A percentile compares a stretch with the other conserved stretches of the same genome.
Evolutionary conservation across 306 rosid genomes (phyloP).

Genomic region (Vicia sativa): DNA sequence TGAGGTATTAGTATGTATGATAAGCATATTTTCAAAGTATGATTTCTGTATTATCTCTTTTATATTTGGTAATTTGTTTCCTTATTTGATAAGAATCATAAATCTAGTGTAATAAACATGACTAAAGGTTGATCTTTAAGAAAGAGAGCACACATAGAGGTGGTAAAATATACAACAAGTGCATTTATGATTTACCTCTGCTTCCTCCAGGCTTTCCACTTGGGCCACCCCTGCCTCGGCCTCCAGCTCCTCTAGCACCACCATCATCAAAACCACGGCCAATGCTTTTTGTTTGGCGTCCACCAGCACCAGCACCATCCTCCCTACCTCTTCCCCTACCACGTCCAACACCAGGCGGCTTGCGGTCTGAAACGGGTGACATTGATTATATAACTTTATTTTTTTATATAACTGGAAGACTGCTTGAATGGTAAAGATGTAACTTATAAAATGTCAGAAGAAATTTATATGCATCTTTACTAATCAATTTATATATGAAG

Average conservation of each 20-base stretch:
- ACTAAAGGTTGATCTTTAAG: constrained; percentile 1
- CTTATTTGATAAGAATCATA: constrained; percentile 1
- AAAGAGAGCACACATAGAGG: background rate
- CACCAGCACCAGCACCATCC: constrained; percentile 56
- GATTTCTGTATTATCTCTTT: background rate
- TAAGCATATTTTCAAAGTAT: constrained; percentile 1
- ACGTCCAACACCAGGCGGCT: constrained; percentile 92
- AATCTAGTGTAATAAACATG: background rate
- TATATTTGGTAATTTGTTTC: background rate
- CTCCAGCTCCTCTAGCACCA: constrained; percentile 68
- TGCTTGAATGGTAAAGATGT: background rate
- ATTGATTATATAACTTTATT: constrained; percentile 14
- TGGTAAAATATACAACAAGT: background rate
- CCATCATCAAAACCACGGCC: constrained; percentile 89
- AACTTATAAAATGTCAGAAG: background rate
- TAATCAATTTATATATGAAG: constrained; percentile 20
- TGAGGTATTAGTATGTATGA: constrained; percentile 5
- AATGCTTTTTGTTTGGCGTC: constrained; percentile 72
- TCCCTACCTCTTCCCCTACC: constrained; percentile 94
- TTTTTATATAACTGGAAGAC: constrained; percentile 13
- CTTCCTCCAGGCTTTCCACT: constrained; percentile 69
- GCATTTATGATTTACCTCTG: constrained; percentile 62
- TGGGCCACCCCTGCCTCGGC: constrained; percentile 79
- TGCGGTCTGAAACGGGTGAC: constrained; percentile 61
- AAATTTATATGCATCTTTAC: constrained; percentile 26